Evolutionary conservation across 768 basidiomycete species (phyloP).

Genomic region (Serendipita vermifera): DNA sequence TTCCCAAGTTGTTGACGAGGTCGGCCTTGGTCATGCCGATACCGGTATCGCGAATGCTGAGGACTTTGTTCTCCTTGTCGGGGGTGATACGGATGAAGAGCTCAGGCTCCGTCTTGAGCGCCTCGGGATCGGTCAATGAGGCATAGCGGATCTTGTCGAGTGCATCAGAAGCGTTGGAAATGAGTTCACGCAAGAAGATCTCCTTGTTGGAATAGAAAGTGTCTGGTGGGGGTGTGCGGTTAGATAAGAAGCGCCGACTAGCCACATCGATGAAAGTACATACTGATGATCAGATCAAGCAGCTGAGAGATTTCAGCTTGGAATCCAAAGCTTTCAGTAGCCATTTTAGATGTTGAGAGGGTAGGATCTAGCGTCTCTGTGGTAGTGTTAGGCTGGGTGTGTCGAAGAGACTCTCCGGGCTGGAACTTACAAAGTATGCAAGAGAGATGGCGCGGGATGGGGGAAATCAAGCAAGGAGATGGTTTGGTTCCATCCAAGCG

Average conservation of each 20-base stretch:
- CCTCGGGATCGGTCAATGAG: conserved; percentile 84
- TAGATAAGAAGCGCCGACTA: too few species aligned
- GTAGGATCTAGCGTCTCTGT: background rate
- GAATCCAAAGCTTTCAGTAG: conserved; percentile 79
- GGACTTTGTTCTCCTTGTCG: conserved; percentile 89
- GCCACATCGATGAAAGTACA: conserved; percentile 25
- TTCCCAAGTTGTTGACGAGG: conserved; percentile 97
- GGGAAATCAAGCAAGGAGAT: too few species aligned
- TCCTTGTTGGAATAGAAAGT: conserved; percentile 99
- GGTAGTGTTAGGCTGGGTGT: background rate
- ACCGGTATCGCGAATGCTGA: conserved; percentile 89
- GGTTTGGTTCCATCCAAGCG: too few species aligned
- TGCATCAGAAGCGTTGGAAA: conserved; percentile 95
- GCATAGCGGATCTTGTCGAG: conserved; percentile 98
- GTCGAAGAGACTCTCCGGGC: background rate
- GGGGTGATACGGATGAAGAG: conserved; percentile 89
- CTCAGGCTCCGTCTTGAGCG: conserved; percentile 82
- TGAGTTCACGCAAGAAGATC: conserved; percentile 97
- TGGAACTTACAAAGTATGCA: background rate
- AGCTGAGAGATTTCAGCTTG: conserved; percentile 99
- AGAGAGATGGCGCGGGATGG: background rate
- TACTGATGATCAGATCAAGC: conserved; percentile 97
- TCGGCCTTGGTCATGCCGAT: conserved; percentile 99
- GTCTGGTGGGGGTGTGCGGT: conserved; percentile 37
- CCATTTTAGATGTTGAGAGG: conserved; percentile 16